Evolutionary conservation across 2,329 filamentous ascomycete genomes (phyloP), one percentile per base, ranked within the genome.

Genomic region (Lomentospora prolificans): DNA sequence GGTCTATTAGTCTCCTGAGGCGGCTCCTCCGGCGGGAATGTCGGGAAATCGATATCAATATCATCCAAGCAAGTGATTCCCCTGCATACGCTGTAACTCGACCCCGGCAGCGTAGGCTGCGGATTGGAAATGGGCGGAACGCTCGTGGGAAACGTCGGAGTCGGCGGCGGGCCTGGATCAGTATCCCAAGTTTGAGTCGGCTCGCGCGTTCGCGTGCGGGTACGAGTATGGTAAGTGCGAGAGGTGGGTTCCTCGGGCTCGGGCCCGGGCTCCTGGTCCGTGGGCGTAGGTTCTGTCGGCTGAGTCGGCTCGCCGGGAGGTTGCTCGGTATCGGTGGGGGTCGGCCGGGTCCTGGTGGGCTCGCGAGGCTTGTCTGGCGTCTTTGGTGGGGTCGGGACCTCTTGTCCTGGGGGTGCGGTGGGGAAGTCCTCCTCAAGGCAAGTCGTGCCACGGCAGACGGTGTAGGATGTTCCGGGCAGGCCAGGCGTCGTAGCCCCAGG

Each of bases 401-500:
- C 14, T 17, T 46, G 25, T 8, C 53, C 53, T 4, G 53, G 53
- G 4, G 53, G 53, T 14, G 39, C 24, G 9, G 36, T 48, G 33
- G 53, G 53, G 14, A 48, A 55, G 6, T 53, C 51, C 9, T 55
- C 53, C 17, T 46, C 39, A 10, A 55, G 53, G 22, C 53, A 55
- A n/a, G 53, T 55, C 6, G 28, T 12, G 4, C 53, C 53, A 5
- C 53, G 33, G 39, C 53, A 55, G 27, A 55, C 36, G 36, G 53
- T 53, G 51, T 53, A 53, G 10, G 31, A 30, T 2, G 53, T 55
- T 7, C 36, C 53, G 8, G 53, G 53, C 2, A 55, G 22, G 41
- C 30, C 12, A 12, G 41, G 10, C 7, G 19, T 46, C 10, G 41
- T 19, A 24, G 9, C 41, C 3, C 41, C 41, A 9, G 41, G 41